Evolutionary conservation across 176 grass and related monocot species (phyloP).

Genomic region (Aegilops sharonensis): DNA sequence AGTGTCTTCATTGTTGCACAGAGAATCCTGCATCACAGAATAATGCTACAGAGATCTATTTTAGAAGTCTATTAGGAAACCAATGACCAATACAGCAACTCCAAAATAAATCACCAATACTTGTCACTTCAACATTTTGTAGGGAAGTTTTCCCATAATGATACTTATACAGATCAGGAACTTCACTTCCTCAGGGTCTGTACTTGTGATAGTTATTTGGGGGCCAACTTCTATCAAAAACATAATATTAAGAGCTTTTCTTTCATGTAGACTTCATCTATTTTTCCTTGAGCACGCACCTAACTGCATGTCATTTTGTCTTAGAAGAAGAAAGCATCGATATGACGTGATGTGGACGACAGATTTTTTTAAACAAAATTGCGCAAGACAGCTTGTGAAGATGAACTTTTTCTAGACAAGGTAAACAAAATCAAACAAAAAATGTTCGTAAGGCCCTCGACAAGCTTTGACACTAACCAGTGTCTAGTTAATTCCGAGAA

Average conservation of each 20-base stretch:
- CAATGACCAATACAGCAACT: neutral
- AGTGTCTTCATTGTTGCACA: neutral
- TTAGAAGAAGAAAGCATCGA: neutral
- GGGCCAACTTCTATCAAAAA: neutral
- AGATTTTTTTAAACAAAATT: neutral
- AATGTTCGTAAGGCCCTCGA: neutral
- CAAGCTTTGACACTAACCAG: neutral
- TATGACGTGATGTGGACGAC: neutral
- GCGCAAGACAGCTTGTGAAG: neutral
- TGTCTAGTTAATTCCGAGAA: no score
- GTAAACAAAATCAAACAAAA: neutral
- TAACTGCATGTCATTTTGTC: neutral
- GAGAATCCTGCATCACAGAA: neutral
- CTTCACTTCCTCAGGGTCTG: neutral
- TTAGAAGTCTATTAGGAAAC: neutral
- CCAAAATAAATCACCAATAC: neutral
- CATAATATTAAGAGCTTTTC: neutral
- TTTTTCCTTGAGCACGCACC: neutral
- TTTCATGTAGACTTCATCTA: neutral
- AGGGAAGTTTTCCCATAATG: neutral
- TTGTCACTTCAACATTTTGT: neutral
- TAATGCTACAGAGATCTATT: neutral
- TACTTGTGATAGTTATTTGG: conserved; percentile 6
- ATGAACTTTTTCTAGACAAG: neutral
- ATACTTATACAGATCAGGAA: neutral